Evolutionary conservation across 1,139 yeast species (phyloP).

Genomic region (Scheffersomyces cryptocercus): DNA sequence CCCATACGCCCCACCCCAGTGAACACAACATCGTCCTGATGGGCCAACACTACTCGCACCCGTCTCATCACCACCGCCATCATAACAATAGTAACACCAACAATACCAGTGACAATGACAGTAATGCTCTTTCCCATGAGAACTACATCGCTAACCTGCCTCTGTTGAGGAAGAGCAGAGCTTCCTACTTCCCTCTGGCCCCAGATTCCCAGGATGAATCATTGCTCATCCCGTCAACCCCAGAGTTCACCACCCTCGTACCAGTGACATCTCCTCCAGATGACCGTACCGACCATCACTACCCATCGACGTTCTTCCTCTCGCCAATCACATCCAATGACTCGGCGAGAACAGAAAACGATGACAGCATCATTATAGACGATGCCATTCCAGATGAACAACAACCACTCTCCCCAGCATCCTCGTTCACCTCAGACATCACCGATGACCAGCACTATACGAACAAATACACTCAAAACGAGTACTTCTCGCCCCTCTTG

Average conservation of each 20-base stretch:
- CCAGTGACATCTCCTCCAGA: not conserved
- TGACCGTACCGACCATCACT: constrained; percentile 1
- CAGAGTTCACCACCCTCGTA: constrained; percentile 1
- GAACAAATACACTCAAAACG: not conserved
- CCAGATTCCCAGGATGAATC: not conserved
- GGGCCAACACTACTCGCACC: constrained; percentile 1
- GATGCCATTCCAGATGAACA: not conserved
- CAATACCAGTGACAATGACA: not conserved
- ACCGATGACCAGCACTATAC: constrained; percentile 1
- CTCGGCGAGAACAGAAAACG: constrained; percentile 11
- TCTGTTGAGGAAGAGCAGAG: not conserved
- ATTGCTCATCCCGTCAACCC: not conserved
- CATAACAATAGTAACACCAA: not conserved
- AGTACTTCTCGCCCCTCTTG: constrained; percentile 26
- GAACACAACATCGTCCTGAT: not conserved
- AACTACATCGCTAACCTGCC: not conserved
- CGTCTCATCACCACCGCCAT: not conserved
- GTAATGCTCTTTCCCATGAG: not conserved
- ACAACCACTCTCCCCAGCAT: constrained; percentile 10
- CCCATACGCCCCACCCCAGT: too few species aligned
- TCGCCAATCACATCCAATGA: constrained; percentile 42
- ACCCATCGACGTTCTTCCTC: constrained; percentile 29
- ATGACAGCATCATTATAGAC: not conserved
- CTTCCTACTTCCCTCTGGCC: not conserved
- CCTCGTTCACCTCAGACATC: constrained; percentile 1